These are phyloP conservation scores for Eucalyptus microcorys DNA, from an alignment of 345 rosid genomes.

Conservation along the genomic window DNA sequence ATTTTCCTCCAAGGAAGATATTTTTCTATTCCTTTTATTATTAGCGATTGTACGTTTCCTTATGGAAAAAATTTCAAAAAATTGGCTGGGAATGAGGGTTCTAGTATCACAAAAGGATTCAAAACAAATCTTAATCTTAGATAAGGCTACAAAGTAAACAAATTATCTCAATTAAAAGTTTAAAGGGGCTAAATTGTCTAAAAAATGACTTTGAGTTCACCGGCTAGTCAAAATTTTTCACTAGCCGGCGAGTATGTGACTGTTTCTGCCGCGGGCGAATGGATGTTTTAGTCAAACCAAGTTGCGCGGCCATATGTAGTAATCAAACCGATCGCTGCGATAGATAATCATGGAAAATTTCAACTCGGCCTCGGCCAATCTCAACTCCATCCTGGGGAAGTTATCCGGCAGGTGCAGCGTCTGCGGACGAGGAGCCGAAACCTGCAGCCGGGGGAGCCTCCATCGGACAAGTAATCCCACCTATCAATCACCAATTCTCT, in stretches of 20 bases:
- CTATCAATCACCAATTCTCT: background rate
- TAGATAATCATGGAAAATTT: background rate
- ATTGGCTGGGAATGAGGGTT: accelerated
- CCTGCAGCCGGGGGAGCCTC: background rate
- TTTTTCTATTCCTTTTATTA: background rate
- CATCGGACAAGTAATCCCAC: background rate
- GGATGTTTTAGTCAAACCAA: accelerated
- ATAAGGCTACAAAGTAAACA: accelerated
- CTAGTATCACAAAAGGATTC: no score
- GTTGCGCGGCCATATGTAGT: background rate
- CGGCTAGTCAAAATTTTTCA: accelerated
- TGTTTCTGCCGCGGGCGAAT: accelerated
- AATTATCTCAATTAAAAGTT: accelerated
- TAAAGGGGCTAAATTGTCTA: accelerated
- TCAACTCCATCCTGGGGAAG: background rate
- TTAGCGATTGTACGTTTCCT: background rate
- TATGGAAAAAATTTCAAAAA: background rate
- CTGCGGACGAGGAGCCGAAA: background rate
- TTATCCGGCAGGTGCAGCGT: background rate
- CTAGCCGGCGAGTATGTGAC: accelerated
- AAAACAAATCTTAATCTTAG: accelerated
- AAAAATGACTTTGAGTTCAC: accelerated
- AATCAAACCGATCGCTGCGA: background rate
- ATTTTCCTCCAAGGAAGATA: background rate
- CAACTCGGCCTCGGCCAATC: background rate